These are phyloP conservation scores for Verticillium nubilum DNA, from an alignment of 2,329 filamentous ascomycete genomes.

Conservation along the genomic window DNA sequence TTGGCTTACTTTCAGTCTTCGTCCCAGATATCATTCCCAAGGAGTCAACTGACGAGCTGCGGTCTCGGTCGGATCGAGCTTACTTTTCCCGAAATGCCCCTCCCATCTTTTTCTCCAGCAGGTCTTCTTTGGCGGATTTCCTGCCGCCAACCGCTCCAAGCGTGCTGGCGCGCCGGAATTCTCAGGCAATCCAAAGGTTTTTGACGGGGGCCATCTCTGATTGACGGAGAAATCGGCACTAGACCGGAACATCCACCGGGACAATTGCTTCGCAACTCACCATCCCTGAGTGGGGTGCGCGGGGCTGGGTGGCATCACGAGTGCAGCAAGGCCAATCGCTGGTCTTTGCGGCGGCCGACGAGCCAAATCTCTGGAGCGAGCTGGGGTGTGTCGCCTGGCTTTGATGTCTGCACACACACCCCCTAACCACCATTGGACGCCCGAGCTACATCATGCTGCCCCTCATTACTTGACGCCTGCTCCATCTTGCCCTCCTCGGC, in stretches of 20 bases:
- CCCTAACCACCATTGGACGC: background rate
- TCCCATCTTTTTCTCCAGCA: background rate
- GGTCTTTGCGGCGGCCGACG: constrained; percentile 3
- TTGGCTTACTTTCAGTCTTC: constrained; percentile 4
- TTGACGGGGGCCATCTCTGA: constrained; percentile 12
- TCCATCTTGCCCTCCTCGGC: constrained; percentile 1
- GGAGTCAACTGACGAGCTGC: constrained; percentile 8
- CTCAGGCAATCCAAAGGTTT: constrained; percentile 2
- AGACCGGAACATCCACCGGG: constrained; percentile 15
- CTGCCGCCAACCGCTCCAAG: background rate
- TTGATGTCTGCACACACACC: background rate
- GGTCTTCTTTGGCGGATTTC: background rate
- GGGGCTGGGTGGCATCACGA: constrained; percentile 13
- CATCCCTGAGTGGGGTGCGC: constrained; percentile 11
- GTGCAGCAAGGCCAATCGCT: constrained; percentile 5
- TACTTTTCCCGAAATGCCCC: background rate
- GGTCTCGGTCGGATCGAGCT: background rate
- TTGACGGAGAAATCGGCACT: constrained; percentile 30
- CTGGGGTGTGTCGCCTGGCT: background rate
- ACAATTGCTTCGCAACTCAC: constrained; percentile 9
- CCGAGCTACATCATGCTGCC: background rate
- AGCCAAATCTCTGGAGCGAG: background rate
- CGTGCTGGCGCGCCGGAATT: background rate
- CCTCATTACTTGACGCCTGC: background rate
- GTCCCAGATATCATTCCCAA: background rate